Conservation (phyloP, 495 filamentous ascomycete species). For the Daldinia childiae region DNA sequence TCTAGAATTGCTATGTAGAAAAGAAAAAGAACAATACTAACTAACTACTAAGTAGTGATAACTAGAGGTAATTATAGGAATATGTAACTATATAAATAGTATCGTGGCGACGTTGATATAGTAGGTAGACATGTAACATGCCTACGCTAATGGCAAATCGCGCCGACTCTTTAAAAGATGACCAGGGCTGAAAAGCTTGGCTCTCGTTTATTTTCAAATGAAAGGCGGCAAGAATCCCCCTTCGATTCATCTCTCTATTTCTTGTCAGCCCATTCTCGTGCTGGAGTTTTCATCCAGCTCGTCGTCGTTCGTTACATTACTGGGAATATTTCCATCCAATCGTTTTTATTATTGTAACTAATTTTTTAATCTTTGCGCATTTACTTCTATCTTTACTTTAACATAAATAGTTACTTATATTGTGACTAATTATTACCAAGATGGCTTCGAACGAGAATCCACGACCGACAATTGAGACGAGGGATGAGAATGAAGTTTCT, state of each 20-base stretch:
- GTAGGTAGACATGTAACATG: not conserved
- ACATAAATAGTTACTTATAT: conserved; percentile 3
- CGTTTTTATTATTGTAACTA: conserved; percentile 12
- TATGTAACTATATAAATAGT: not conserved
- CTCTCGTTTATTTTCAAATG: conserved; percentile 29
- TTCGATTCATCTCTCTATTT: conserved; percentile 12
- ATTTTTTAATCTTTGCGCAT: conserved; percentile 12
- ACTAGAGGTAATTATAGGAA: not conserved
- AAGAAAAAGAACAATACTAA: not conserved
- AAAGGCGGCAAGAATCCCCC: conserved; percentile 17
- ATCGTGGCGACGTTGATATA: too few relatives aligned
- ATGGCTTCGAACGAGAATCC: conserved; percentile 28
- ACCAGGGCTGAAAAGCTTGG: conserved; percentile 36
- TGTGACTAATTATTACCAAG: conserved; percentile 1
- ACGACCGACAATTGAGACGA: conserved; percentile 13
- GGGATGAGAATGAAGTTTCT: conserved; percentile 28
- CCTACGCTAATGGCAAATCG: conserved; percentile 14
- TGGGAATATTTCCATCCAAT: conserved; percentile 22
- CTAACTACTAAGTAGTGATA: not conserved
- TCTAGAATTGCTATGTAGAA: not conserved
- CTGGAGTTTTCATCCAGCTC: conserved; percentile 12
- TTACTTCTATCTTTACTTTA: not conserved
- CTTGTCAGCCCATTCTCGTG: conserved; percentile 22
- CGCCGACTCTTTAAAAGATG: conserved; percentile 1
- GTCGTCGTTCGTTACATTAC: conserved; percentile 30